Percentiles rank a stretch among this genome's conserved stretches.
Conservation (phyloP, 768 basidiomycete genomes). For the Chiua virens region DNA sequence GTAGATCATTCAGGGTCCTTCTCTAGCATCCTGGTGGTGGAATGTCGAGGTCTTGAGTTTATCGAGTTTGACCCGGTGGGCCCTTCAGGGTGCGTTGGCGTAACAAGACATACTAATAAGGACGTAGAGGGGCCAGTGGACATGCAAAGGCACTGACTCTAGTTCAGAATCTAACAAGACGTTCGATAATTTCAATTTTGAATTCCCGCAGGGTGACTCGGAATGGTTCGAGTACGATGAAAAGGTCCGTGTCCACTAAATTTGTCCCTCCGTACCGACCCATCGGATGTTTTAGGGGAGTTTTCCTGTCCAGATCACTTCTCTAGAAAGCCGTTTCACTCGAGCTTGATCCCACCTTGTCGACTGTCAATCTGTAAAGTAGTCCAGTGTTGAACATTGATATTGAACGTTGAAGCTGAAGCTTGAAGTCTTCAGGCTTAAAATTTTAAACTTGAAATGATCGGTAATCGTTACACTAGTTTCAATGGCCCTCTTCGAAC, state of each 20-base stretch:
- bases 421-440: no score
- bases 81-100: not conserved
- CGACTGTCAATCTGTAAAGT: no score
- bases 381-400: no score
- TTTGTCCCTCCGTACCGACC: not conserved
- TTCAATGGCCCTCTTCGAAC: no score
- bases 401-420: no score
- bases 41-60: constrained; percentile 88
- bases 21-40: constrained; percentile 65
- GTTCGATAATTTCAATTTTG: constrained; percentile 34
- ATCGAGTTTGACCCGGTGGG: constrained; percentile 74
- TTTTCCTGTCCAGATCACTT: constrained; percentile 69
- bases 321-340: constrained; percentile 63
- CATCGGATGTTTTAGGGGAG: constrained; percentile 42
- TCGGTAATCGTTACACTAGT: no score
- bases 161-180: constrained; percentile 56
- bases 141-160: constrained; percentile 60
- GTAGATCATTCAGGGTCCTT: constrained; percentile 61
- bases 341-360: constrained; percentile 45
- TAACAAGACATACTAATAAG: not conserved
- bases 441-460: no score
- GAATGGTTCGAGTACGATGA: constrained; percentile 92
- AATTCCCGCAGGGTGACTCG: constrained; percentile 44
- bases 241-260: constrained; percentile 57
- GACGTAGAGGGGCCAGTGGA: constrained; percentile 70